These are phyloP conservation scores for Trematosphaeria pertusa DNA, from an alignment of 2,329 filamentous ascomycete genomes.

Conservation along the genomic window DNA sequence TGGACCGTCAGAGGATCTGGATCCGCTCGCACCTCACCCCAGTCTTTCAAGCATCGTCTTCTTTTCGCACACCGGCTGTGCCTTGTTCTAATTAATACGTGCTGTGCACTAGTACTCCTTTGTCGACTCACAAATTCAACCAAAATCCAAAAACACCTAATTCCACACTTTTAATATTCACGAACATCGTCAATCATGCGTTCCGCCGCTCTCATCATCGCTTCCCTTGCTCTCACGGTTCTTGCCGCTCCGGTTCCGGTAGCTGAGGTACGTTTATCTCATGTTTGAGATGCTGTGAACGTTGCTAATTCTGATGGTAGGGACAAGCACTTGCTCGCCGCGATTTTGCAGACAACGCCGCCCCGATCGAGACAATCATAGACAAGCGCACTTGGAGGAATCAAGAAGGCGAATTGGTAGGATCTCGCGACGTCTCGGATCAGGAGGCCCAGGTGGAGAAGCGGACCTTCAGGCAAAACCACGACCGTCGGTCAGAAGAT, in stretches of 20 bases:
- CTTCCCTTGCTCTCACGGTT: conserved; percentile 6
- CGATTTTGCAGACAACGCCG: too few relatives aligned
- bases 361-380: too few relatives aligned
- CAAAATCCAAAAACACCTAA: too few relatives aligned
- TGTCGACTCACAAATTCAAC: not conserved
- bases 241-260: conserved; percentile 9
- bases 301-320: too few relatives aligned
- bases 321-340: too few relatives aligned
- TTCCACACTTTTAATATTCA: too few relatives aligned
- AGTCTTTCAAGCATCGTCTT: conserved; percentile 1
- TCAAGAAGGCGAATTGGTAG: too few relatives aligned
- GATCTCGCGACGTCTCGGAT: too few relatives aligned
- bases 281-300: not conserved
- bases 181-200: conserved; percentile 8
- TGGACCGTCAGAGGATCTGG: not conserved
- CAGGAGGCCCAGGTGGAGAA: too few relatives aligned
- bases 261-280: not conserved
- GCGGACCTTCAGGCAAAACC: too few relatives aligned
- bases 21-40: conserved; percentile 1
- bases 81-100: conserved; percentile 8
- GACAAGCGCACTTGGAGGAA: too few relatives aligned
- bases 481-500: too few relatives aligned
- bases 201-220: conserved; percentile 11
- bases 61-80: conserved; percentile 8
- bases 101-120: conserved; percentile 9